A percentile compares a stretch with the other conserved stretches of the same genome.
phyloP scores from a whole-genome alignment of 1,284 basidiomycete species.

The Microbotryomycetes sp. region DNA sequence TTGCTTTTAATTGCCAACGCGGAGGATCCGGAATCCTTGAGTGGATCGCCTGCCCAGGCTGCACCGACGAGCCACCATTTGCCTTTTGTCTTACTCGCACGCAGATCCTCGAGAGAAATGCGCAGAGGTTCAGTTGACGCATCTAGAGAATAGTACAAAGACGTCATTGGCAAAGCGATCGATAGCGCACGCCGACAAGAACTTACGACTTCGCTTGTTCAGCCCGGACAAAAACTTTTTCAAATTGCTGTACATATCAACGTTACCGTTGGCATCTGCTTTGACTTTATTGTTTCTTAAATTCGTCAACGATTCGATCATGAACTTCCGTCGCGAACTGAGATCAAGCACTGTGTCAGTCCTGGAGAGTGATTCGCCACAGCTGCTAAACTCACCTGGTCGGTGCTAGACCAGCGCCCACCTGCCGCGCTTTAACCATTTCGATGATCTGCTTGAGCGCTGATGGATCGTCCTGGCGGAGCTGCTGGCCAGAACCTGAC shows the following conservation, averaged over 20 bases:
- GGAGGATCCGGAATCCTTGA: constrained; percentile 54
- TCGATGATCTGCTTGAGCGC: constrained; percentile 51
- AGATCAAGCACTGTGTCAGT: too few species aligned
- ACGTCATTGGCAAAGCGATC: neutral
- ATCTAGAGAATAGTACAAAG: constrained; percentile 4
- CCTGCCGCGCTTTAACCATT: constrained; percentile 65
- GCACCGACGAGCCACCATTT: constrained; percentile 99
- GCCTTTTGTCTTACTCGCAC: constrained; percentile 74
- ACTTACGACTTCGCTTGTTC: constrained; percentile 68
- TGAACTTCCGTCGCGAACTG: constrained; percentile 79
- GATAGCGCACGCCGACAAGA: neutral
- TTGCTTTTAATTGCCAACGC: constrained; percentile 12
- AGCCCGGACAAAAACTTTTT: constrained; percentile 73
- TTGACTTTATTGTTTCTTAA: constrained; percentile 86
- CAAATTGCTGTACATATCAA: constrained; percentile 67
- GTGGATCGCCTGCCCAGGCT: constrained; percentile 87
- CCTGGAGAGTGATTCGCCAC: too few species aligned
- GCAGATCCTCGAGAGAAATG: constrained; percentile 75
- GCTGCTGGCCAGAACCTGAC: constrained; percentile 73
- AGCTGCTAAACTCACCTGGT: constrained; percentile 52
- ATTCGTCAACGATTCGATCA: constrained; percentile 84
- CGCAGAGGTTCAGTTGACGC: constrained; percentile 64
- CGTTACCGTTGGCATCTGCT: constrained; percentile 51
- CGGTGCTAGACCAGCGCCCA: constrained; percentile 49
- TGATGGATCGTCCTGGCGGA: constrained; percentile 59